Evolutionary conservation across 2,329 filamentous ascomycete species (phyloP).

Genomic region (Periconia macrospinosa): DNA sequence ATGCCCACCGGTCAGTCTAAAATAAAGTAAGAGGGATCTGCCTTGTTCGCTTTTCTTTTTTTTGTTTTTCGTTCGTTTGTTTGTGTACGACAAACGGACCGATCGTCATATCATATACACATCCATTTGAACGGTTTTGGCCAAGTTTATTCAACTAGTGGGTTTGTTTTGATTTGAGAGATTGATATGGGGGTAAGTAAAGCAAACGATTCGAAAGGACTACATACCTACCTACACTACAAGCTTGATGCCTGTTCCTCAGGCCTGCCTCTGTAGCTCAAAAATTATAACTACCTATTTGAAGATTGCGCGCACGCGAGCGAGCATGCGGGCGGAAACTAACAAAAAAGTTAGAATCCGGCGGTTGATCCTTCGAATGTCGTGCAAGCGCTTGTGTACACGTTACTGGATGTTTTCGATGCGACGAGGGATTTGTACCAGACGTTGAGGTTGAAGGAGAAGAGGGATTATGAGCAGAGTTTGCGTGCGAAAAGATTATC

Average conservation of each 20-base stretch:
- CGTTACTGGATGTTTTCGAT: conserved; percentile 38
- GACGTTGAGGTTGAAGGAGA: conserved; percentile 35
- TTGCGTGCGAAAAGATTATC: conserved; percentile 30
- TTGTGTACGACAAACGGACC: too few species aligned
- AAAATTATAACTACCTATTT: not conserved
- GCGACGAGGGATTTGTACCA: conserved; percentile 36
- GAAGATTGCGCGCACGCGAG: too few species aligned
- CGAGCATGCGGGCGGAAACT: conserved; percentile 1
- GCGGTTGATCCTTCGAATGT: conserved; percentile 29
- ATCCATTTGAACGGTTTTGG: too few species aligned
- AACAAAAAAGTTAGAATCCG: conserved; percentile 21
- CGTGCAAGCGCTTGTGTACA: conserved; percentile 35
- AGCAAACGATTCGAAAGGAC: too few species aligned
- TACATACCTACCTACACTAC: too few species aligned
- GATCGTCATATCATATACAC: too few species aligned
- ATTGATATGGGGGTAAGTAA: conserved; percentile 19
- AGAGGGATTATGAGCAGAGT: conserved; percentile 32
- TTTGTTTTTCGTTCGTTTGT: too few species aligned
- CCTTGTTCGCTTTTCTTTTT: not conserved
- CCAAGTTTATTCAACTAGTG: too few species aligned
- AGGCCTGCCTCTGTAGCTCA: too few species aligned
- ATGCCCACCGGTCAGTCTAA: conserved; percentile 8
- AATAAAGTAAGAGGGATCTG: conserved; percentile 4
- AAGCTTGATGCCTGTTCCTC: conserved; percentile 7
- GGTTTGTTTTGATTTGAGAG: conserved; percentile 21